A percentile compares a stretch with the other conserved stretches of the same genome.
Conservation (phyloP, 148 eudicot genomes). For the Camellia granthamiana region DNA sequence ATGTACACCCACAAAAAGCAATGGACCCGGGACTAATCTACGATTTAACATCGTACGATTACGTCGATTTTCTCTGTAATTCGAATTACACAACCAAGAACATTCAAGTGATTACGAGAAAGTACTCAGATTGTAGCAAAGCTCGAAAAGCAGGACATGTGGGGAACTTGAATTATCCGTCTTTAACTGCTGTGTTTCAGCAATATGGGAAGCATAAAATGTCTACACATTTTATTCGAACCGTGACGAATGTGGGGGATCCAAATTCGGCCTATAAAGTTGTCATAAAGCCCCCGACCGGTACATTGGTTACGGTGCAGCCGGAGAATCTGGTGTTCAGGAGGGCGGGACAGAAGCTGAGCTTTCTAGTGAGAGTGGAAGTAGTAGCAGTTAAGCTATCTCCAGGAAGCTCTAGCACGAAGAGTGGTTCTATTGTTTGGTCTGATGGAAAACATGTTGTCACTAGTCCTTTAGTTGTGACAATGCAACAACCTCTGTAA, state of each 20-base stretch:
- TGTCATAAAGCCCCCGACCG: conserved; percentile 48
- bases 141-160: conserved; percentile 69
- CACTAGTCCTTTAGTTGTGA: conserved; percentile 73
- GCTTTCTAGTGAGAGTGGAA: conserved; percentile 66
- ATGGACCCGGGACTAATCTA: conserved; percentile 88
- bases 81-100: conserved; percentile 63
- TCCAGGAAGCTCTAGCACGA: conserved; percentile 52
- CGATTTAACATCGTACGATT: conserved; percentile 60
- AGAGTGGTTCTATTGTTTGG: conserved; percentile 76
- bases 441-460: conserved; percentile 81
- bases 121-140: conserved; percentile 50
- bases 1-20: conserved; percentile 86
- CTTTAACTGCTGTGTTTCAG: conserved; percentile 66
- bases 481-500: conserved; percentile 82
- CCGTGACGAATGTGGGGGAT: conserved; percentile 79
- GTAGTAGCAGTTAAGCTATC: conserved; percentile 45
- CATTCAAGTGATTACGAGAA: conserved; percentile 62
- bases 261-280: conserved; percentile 60
- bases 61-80: conserved; percentile 80
- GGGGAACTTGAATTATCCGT: conserved; percentile 87
- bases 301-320: conserved; percentile 58
- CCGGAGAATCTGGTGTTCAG: conserved; percentile 61
- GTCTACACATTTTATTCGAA: conserved; percentile 75
- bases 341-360: conserved; percentile 73
- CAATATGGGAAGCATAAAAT: conserved; percentile 64